Base-by-base conservation (phyloP, 2,329 filamentous ascomycete genomes). In the Aspergillus sergii region DNA sequence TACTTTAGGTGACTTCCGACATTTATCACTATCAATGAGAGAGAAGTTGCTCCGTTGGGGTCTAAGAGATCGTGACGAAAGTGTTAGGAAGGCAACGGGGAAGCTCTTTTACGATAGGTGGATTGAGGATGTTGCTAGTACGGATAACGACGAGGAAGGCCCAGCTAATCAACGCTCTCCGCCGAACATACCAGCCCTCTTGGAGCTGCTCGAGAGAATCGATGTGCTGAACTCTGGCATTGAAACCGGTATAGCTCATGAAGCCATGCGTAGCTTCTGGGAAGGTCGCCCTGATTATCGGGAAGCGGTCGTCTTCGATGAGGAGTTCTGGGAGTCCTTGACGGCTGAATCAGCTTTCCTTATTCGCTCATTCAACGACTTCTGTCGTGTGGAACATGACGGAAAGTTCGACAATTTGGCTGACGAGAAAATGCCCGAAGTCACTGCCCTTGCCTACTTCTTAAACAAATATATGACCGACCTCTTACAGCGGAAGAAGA, bases 211-310 rank as follows among this genome's bases (percentile, higher is more conserved):
- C 5, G 95, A 99, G 80, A 89, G 95, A 69, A 95, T 99, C 64
- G 94, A 99, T 71, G 89, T 98, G 2, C 88, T 96, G 66, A 95
- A 95, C 75, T 94, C 93, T 5, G 94, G 93, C 1, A 88, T 91
- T 23, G 94, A 97, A 75, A 92, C 91, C 60, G 96, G 95, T 7
- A 92, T 98, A 63, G 94, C 93, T 1, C 85, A 96, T 10, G 92
- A 97, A 74, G 95, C 95, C 0, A 97, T 99, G 94, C 90, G 88
- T 65, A 92, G 93, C 55, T 98, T 99, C 78, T 99, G 95, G 95
- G 91, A 95, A 69, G 92, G 94, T 5, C 89, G 95, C 21, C 91
- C 92, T 2, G 82, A 84, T 66, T 84, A 83, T 64, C 75, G 80
- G 8, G 79, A 82, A 58, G 76, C 75, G 1, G 69, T 85, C 61